These are phyloP conservation scores for Crataegus laevigata DNA, from an alignment of 306 rosid genomes.

Conservation along the genomic window DNA sequence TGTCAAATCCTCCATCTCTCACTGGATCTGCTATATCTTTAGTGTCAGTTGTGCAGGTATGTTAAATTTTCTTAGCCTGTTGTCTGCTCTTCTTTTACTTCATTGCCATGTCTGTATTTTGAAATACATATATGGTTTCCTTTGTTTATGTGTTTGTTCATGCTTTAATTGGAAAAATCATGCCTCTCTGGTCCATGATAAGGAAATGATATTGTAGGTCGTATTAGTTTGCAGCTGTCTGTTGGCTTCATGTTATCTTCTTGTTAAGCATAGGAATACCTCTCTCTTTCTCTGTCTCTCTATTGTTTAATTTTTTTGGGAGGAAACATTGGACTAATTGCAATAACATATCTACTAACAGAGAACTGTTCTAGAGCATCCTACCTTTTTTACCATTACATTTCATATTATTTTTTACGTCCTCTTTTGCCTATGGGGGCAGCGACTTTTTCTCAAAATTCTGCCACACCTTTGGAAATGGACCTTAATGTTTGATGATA, in stretches of 20 bases:
- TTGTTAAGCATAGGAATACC: background rate
- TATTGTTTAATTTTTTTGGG: background rate
- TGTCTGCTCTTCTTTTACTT: slow-evolving; percentile 2
- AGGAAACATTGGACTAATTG: background rate
- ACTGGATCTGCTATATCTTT: slow-evolving; percentile 81
- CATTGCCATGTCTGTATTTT: background rate
- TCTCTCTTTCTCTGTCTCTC: background rate
- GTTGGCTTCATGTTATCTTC: background rate
- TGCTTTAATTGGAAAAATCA: background rate
- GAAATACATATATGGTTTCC: slow-evolving; percentile 1
- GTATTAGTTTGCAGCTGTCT: background rate
- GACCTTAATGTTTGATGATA: background rate
- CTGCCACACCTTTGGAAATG: background rate
- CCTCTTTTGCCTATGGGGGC: background rate
- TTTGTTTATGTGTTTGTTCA: background rate
- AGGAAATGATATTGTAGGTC: background rate
- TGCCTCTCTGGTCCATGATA: background rate
- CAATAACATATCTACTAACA: background rate
- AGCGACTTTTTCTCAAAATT: background rate
- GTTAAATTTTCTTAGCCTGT: background rate
- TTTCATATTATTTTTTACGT: background rate
- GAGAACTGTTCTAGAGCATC: background rate
- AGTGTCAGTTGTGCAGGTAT: slow-evolving; percentile 83
- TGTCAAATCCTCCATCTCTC: slow-evolving; percentile 78
- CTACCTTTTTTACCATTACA: background rate